A percentile compares a stretch with the other conserved stretches of the same genome.
Conservation (phyloP, 768 basidiomycete genomes). For the Naganishia antarctica region DNA sequence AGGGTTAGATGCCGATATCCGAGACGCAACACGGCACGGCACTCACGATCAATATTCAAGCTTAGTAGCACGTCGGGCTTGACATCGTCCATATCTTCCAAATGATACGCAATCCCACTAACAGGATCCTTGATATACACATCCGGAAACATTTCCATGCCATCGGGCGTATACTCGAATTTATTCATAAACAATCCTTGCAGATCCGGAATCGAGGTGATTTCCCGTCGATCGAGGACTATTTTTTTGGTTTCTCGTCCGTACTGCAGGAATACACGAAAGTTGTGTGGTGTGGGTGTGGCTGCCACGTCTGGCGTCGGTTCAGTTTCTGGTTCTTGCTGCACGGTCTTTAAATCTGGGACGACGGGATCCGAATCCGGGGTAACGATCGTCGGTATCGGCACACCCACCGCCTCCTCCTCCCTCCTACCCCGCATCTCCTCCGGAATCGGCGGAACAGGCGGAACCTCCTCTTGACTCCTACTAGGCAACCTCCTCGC, state of each 20-base stretch:
- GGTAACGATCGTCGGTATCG: conserved; percentile 11
- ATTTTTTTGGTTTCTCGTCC: conserved; percentile 88
- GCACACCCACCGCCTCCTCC: background rate
- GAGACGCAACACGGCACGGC: background rate
- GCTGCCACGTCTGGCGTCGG: no score
- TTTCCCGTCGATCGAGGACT: conserved; percentile 56
- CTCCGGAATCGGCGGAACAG: conserved; percentile 34
- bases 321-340: background rate
- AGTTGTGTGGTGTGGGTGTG: conserved; percentile 34
- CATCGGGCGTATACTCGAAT: conserved; percentile 82
- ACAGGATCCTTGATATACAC: conserved; percentile 91
- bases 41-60: conserved; percentile 93
- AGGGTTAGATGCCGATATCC: conserved; percentile 2
- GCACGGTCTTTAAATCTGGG: no score
- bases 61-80: conserved; percentile 81
- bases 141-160: conserved; percentile 85
- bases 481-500: conserved; percentile 35
- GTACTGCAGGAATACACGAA: conserved; percentile 80
- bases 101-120: conserved; percentile 88
- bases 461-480: conserved; percentile 33
- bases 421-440: background rate
- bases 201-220: conserved; percentile 68
- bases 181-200: conserved; percentile 87
- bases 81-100: conserved; percentile 90
- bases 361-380: conserved; percentile 4